Conservation (phyloP, 345 rosid species). For the Carallia brachiata region DNA sequence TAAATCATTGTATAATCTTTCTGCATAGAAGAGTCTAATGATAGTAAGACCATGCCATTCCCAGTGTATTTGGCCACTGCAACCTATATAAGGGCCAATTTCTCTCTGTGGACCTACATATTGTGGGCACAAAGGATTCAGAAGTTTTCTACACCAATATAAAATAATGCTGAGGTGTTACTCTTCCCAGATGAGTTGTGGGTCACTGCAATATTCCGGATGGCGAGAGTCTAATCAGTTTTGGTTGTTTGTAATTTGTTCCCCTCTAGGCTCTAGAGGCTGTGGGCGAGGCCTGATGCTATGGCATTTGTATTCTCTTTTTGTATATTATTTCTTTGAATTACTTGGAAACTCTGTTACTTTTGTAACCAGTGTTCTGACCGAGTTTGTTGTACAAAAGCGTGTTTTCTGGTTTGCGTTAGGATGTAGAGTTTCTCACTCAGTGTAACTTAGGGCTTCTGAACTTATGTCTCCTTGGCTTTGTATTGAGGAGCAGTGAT, state of each 20-base stretch:
- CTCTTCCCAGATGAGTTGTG: not conserved
- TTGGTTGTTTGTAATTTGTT: slow-evolving; percentile 2
- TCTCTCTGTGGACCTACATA: not conserved
- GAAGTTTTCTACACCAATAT: not conserved
- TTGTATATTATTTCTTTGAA: not conserved
- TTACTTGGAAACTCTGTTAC: not conserved
- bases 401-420: slow-evolving; percentile 4
- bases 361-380: not conserved
- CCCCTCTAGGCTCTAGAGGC: too few species aligned
- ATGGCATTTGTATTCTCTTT: not conserved
- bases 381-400: slow-evolving; percentile 4
- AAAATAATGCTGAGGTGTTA: slow-evolving; percentile 10
- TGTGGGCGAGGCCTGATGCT: not conserved
- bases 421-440: slow-evolving; percentile 1
- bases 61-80: slow-evolving; percentile 25
- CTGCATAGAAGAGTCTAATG: slow-evolving; percentile 13
- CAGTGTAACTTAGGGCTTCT: slow-evolving; percentile 6
- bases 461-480: not conserved
- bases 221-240: slow-evolving; percentile 1
- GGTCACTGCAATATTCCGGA: slow-evolving; percentile 17
- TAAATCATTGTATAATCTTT: slow-evolving; percentile 19
- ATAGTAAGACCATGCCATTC: slow-evolving; percentile 8
- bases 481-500: not conserved
- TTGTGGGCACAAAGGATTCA: slow-evolving; percentile 4
- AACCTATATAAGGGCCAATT: slow-evolving; percentile 12